phyloP scores from a whole-genome alignment of 257 asterid genomes.

The Datura wrightii region DNA sequence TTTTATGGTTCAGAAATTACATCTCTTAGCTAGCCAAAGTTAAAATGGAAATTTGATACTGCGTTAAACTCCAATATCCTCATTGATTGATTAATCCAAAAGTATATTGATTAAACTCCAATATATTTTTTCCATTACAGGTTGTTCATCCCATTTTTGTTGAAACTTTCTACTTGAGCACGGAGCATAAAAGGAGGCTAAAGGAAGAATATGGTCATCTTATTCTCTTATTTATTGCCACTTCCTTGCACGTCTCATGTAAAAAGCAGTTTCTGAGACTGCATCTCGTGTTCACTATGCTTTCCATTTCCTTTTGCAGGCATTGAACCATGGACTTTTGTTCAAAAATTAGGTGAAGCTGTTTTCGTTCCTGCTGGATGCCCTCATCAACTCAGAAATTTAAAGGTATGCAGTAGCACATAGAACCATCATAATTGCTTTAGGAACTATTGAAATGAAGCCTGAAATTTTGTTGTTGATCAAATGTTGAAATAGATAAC shows the following conservation, averaged over 20 bases:
- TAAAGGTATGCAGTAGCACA: constrained; percentile 43
- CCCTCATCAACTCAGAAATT: constrained; percentile 59
- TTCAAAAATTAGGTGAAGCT: constrained; percentile 57
- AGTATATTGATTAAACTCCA: not conserved
- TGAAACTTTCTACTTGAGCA: constrained; percentile 71
- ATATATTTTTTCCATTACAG: constrained; percentile 37
- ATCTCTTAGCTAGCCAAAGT: not conserved
- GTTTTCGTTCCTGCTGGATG: constrained; percentile 57
- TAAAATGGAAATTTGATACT: not conserved
- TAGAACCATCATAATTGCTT: not conserved
- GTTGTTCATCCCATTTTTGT: constrained; percentile 82
- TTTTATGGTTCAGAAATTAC: not conserved
- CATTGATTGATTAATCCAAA: not conserved
- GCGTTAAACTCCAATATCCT: not conserved
- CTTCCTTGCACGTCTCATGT: not conserved
- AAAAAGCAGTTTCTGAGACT: not conserved
- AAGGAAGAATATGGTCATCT: constrained; percentile 54
- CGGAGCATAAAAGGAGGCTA: constrained; percentile 57
- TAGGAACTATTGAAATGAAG: not conserved
- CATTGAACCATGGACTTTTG: constrained; percentile 60
- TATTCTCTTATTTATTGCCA: not conserved
- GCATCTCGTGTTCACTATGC: not conserved
- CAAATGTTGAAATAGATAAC: not conserved
- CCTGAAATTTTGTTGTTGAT: not conserved
- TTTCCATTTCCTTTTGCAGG: constrained; percentile 37